A percentile compares a stretch with the other conserved stretches of the same genome.
These are phyloP conservation scores for Coemansia sp. DNA, from an alignment of 192 early-diverging fungal species.

Conservation along the genomic window DNA sequence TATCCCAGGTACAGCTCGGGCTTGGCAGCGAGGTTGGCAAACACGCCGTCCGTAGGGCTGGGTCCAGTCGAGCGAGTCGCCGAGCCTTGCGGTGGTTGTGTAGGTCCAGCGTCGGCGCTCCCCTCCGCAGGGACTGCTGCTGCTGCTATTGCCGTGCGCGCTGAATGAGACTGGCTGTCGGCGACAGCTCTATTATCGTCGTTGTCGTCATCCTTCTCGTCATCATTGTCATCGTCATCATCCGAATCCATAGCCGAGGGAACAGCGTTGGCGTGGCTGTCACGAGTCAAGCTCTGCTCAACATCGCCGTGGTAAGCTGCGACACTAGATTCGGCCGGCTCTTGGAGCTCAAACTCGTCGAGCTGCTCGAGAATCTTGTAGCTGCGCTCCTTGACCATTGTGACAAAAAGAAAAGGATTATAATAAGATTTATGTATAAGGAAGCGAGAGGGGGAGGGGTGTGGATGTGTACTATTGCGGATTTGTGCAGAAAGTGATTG, in stretches of 20 bases:
- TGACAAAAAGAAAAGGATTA: background rate
- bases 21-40: constrained; percentile 58
- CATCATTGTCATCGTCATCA: constrained; percentile 11
- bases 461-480: no score
- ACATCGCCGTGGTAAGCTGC: constrained; percentile 26
- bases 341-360: constrained; percentile 54
- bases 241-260: constrained; percentile 47
- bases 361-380: constrained; percentile 57
- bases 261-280: constrained; percentile 35
- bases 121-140: background rate
- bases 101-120: background rate
- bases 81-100: background rate
- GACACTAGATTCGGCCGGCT: constrained; percentile 21
- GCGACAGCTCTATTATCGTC: constrained; percentile 12
- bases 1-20: constrained; percentile 53
- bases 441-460: background rate
- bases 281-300: constrained; percentile 29
- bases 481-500: no score
- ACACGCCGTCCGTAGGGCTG: constrained; percentile 55
- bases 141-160: background rate
- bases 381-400: constrained; percentile 50
- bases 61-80: constrained; percentile 16
- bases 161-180: background rate
- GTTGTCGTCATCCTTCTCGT: no score
- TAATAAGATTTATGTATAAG: background rate